Evolutionary conservation across 2,329 filamentous ascomycete genomes (phyloP), one percentile per base, ranked within the genome.

Genomic region (Geosmithia morbida): DNA sequence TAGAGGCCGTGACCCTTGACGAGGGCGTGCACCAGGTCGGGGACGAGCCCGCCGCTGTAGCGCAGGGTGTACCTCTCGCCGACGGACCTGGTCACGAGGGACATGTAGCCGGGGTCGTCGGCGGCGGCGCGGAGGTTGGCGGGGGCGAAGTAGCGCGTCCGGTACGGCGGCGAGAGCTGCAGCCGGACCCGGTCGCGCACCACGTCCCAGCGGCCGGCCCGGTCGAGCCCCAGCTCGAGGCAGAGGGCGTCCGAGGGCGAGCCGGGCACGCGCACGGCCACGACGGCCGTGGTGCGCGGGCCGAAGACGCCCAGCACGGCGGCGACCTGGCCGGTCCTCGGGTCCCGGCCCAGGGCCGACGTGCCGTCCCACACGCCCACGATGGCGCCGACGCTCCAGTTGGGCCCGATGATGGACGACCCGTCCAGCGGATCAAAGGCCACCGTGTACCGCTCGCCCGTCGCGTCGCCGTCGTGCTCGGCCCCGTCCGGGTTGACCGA

Each of bases 391-490:
- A 78, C 74, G 1, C 71, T 66, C 74, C 74, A 78, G 55, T 77
- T 77, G 1, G 74, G 66, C 1, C 65, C 71, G 42, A 78, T 75
- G 54, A 78, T 77, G 51, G 74, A 80, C 58, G 72, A 77, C 11
- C 78, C 78, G 52, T 82, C 78, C 0, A 82, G 68, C 0, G 78
- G 78, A 53, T 82, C 78, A 53, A 81, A 82, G 0, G 75, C 77
- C 8, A 80, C 60, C 0, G 76, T 72, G 59, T 81, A 81, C 26
- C 61, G 55, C 53, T 78, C 71, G 14, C 46, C 16, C 20, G 29
- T 26, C n/a, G 4, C 17, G 13, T 18, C 16, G 33, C 37, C 39
- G 14, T 30, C 41, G 7, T 30, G 30, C 16, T 16, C 46, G 16
- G 20, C 41, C 5, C 51, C 41, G 33, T 37, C 33, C 6, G 33